phyloP scores from a whole-genome alignment of 1,284 basidiomycete genomes.

The Uromyces viciae-fabae region DNA sequence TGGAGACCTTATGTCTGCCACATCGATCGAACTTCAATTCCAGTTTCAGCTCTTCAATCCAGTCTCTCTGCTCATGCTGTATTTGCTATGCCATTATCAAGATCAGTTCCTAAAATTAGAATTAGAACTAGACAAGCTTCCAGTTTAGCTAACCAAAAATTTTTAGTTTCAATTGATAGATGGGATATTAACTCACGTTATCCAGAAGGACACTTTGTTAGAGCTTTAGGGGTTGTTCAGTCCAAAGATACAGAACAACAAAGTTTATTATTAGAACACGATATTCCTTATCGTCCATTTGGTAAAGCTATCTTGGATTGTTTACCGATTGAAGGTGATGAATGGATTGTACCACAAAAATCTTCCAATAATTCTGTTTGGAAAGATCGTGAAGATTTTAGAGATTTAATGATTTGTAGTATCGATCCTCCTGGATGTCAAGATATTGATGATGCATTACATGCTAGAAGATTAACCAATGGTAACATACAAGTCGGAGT shows the following conservation, averaged over 20 bases:
- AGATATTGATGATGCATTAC: slow-evolving; percentile 98
- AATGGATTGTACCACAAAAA: slow-evolving; percentile 88
- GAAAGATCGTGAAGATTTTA: slow-evolving; percentile 81
- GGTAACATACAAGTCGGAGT: slow-evolving; percentile 97
- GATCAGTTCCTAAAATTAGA: slow-evolving; percentile 86
- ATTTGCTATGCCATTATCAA: slow-evolving; percentile 89
- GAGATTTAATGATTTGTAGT: slow-evolving; percentile 83
- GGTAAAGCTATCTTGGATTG: slow-evolving; percentile 90
- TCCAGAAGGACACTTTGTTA: slow-evolving; percentile 95
- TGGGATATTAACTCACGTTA: slow-evolving; percentile 86
- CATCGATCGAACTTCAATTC: slow-evolving; percentile 81
- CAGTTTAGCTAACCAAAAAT: slow-evolving; percentile 82
- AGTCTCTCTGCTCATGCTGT: slow-evolving; percentile 85
- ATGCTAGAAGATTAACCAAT: slow-evolving; percentile 80
- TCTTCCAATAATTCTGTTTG: slow-evolving; percentile 60
- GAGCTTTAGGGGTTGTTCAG: slow-evolving; percentile 83
- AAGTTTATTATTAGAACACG: slow-evolving; percentile 87
- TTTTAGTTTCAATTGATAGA: slow-evolving; percentile 87
- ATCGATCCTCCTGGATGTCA: slow-evolving; percentile 97
- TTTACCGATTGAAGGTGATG: slow-evolving; percentile 81
- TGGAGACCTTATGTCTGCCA: slow-evolving; percentile 75
- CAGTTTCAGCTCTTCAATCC: slow-evolving; percentile 67
- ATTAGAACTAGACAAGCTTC: slow-evolving; percentile 91
- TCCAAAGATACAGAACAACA: slow-evolving; percentile 96
- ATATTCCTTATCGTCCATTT: slow-evolving; percentile 94